Percentiles rank a stretch among this genome's conserved stretches.
phyloP scores from a whole-genome alignment of 108 stramenopile species.

The Skeletonema costatum region DNA sequence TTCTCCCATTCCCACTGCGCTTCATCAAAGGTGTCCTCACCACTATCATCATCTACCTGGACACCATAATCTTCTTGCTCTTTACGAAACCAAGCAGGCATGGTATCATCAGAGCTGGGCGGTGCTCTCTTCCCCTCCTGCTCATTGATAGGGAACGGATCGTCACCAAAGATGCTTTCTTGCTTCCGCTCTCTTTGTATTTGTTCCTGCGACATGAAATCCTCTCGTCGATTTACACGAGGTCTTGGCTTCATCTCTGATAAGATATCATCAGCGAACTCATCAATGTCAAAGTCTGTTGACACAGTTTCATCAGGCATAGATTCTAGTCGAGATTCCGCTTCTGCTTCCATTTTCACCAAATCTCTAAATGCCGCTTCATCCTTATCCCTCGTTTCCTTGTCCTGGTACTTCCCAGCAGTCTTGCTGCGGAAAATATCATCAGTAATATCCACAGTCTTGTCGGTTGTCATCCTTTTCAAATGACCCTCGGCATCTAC shows the following conservation, averaged over 20 bases:
- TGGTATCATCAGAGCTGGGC: slow-evolving; percentile 15
- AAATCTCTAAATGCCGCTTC: slow-evolving; percentile 61
- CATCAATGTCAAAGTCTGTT: slow-evolving; percentile 50
- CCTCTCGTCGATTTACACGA: slow-evolving; percentile 23
- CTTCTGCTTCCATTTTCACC: slow-evolving; percentile 62
- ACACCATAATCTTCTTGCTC: slow-evolving; percentile 45
- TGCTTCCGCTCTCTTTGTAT: slow-evolving; percentile 21
- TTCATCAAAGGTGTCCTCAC: slow-evolving; percentile 27
- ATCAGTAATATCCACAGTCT: slow-evolving; percentile 41
- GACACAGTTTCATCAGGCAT: background rate
- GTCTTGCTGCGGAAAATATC: slow-evolving; percentile 59
- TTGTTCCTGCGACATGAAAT: slow-evolving; percentile 35
- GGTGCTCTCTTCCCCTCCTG: slow-evolving; percentile 12
- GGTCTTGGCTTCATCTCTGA: slow-evolving; percentile 43
- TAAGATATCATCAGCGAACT: slow-evolving; percentile 51
- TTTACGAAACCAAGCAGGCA: slow-evolving; percentile 61
- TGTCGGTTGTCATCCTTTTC: slow-evolving; percentile 19
- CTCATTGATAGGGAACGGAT: slow-evolving; percentile 12
- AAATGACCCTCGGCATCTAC: slow-evolving; percentile 40
- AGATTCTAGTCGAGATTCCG: slow-evolving; percentile 32
- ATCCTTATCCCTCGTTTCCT: slow-evolving; percentile 48
- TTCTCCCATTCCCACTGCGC: slow-evolving; percentile 24
- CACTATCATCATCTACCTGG: slow-evolving; percentile 14
- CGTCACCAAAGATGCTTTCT: slow-evolving; percentile 34
- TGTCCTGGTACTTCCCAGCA: slow-evolving; percentile 56